A percentile compares a stretch with the other conserved stretches of the same genome.
phyloP scores from a whole-genome alignment of 2,329 filamentous ascomycete species.

The Cladophialophora exuberans region DNA sequence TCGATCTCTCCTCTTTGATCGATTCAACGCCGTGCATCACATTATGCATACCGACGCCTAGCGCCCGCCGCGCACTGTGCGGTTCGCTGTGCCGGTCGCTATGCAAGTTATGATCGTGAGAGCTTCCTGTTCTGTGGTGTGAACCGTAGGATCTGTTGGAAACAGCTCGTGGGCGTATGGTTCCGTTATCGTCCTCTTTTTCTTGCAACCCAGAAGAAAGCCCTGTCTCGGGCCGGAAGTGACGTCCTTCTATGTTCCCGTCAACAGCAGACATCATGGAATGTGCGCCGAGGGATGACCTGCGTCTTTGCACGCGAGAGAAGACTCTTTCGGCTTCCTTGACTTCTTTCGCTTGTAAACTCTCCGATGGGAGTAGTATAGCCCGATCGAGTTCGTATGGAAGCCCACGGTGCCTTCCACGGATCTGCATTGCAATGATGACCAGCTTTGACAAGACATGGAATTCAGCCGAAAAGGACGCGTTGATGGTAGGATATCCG shows the following conservation, averaged over 20 bases:
- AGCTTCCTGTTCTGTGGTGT: slow-evolving; percentile 11
- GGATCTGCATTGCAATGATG: slow-evolving; percentile 69
- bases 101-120: slow-evolving; percentile 7
- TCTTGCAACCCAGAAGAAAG: slow-evolving; percentile 18
- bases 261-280: slow-evolving; percentile 27
- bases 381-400: slow-evolving; percentile 71
- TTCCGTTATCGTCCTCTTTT: slow-evolving; percentile 3
- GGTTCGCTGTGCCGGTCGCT: neutral
- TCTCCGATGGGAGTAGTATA: slow-evolving; percentile 64
- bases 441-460: slow-evolving; percentile 68
- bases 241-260: slow-evolving; percentile 25
- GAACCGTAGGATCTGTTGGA: slow-evolving; percentile 21
- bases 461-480: slow-evolving; percentile 84
- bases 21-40: slow-evolving; percentile 16
- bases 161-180: slow-evolving; percentile 19
- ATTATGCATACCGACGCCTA: slow-evolving; percentile 22
- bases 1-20: slow-evolving; percentile 19
- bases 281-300: slow-evolving; percentile 21
- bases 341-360: slow-evolving; percentile 32
- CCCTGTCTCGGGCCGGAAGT: slow-evolving; percentile 29
- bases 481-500: slow-evolving; percentile 74
- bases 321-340: slow-evolving; percentile 31
- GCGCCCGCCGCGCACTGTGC: slow-evolving; percentile 17
- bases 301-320: slow-evolving; percentile 24
- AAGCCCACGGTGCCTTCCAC: slow-evolving; percentile 66